phyloP scores from a whole-genome alignment of 495 filamentous ascomycete species.

The Penicillium ucsense region DNA sequence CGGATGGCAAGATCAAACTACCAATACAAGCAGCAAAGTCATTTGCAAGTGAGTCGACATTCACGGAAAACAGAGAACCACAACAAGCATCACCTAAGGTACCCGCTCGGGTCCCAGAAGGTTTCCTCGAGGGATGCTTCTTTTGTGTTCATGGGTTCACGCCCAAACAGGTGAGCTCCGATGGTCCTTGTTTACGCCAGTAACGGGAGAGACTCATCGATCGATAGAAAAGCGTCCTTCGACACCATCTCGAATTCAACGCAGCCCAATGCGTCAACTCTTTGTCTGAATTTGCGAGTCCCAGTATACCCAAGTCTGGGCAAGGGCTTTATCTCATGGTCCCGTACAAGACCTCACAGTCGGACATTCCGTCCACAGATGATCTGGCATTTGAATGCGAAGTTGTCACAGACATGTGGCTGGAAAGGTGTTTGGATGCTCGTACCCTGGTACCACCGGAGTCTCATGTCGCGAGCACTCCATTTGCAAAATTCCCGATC shows the following conservation, averaged over 20 bases:
- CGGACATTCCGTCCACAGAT: constrained; percentile 28
- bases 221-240: constrained; percentile 33
- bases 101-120: constrained; percentile 9
- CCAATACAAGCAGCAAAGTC: constrained; percentile 30
- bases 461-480: constrained; percentile 61
- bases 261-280: constrained; percentile 40
- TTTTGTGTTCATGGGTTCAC: constrained; percentile 64
- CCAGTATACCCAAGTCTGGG: constrained; percentile 30
- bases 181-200: not conserved
- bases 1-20: constrained; percentile 5
- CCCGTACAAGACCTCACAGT: constrained; percentile 37
- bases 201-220: constrained; percentile 2
- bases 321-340: constrained; percentile 43
- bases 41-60: constrained; percentile 33
- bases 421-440: constrained; percentile 75
- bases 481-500: constrained; percentile 61
- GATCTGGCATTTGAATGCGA: constrained; percentile 35
- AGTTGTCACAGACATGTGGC: constrained; percentile 82
- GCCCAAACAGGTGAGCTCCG: constrained; percentile 36
- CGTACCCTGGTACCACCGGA: constrained; percentile 61
- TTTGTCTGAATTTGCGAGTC: constrained; percentile 28
- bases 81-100: constrained; percentile 10
- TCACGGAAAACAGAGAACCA: constrained; percentile 16
- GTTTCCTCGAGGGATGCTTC: constrained; percentile 30
- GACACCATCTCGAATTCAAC: constrained; percentile 43